Evolutionary conservation across 768 basidiomycete genomes (phyloP), one percentile per base, ranked within the genome.

Genomic region (Pisolithus orientalis): DNA sequence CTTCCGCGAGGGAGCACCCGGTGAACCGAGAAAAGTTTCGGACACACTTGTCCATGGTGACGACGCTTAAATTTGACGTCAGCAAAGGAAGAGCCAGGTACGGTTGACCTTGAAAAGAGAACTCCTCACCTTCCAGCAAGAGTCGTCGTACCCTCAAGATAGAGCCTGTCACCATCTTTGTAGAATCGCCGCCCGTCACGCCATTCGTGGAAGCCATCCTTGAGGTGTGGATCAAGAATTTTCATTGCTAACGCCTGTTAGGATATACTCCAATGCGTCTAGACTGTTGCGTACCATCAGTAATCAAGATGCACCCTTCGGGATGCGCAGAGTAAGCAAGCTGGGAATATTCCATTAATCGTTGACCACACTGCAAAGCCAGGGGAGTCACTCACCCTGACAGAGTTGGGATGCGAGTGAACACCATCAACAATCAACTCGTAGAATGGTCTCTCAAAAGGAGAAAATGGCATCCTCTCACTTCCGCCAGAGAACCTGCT

Each of bases 371-470:
- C 48, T 34, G 2, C 13, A n/a, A 38, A 9, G 42, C 6, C 5
- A 39, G 17, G 13, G 31, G 10, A 48, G 34, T 0, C 42, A 72
- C 84, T 51, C 66, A 93, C 87, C 60, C 88, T 75, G 52, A 94
- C 88, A 42, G 90, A 90, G 65, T 92, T 90, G 14, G 93, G 92
- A 66, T 94, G 92, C 11, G 83, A 88, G 63, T 95, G 93, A 50
- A 93, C 82, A 1, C 92, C 93, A 64, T 95, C 93, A 6, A 91
- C 91, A 56, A 94, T 95, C 49, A 94, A 72, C 50, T 86, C 90
- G 61, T 90, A 95, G 68, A 82, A 94, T 13, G 93, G 93, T 56
- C 90, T 72, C 59, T 75, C 75, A 70, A 83, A 82, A 21, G 68
- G 62, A 38, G 62, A 46, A 58, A 76, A 75, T 39, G 77, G 74